Base-by-base conservation (phyloP, 768 basidiomycete genomes). In the Epithele typhae region DNA sequence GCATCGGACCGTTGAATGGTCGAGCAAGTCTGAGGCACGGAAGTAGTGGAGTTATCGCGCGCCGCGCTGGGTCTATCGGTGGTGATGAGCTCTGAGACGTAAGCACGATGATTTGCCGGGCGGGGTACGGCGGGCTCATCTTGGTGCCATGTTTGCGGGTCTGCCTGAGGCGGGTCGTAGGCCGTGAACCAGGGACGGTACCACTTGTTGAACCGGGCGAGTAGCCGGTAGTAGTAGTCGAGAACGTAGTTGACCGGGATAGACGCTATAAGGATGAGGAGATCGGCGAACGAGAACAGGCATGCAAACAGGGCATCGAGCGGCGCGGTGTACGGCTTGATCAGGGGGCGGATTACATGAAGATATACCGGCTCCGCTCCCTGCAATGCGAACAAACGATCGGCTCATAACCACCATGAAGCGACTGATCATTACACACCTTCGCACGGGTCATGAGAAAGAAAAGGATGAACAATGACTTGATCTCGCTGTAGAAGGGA, bases 311-410 rank as follows among this genome's bases (percentile, higher is more conserved):
- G 46, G 14, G 78, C 69, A 59, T 92, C 90, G 27, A 92, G 65
- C 1, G 82, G 75, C 5, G 69, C 55, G 12, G 77, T 74, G 56
- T 92, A 87, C 5, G 90, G 90, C 58, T 82, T 86, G 56, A 92
- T 62, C 25, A 86, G 59, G 14, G 91, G 90, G 17, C 90, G 85
- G 10, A 92, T 74, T 45, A 91, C 64, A 62, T 92, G 86, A 17
- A 92, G 71, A 57, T 79, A 89, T 37, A 92, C 76, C 6, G 90
- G 91, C 65, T 92, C 91, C 23, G 91, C 87, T 22, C 87, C 88
- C 90, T 92, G 55, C 23, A 10, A 32, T 27, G 32, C 7, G 17
- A n/a, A 7, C 12, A 7, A 32, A 32, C 30, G 30, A 32, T 32
- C 9, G 30, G 30, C 9, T 32, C 9, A 9, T 9, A 9, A 15